Evolutionary conservation across 306 rosid species (phyloP).

Genomic region (Glycine tomentella): DNA sequence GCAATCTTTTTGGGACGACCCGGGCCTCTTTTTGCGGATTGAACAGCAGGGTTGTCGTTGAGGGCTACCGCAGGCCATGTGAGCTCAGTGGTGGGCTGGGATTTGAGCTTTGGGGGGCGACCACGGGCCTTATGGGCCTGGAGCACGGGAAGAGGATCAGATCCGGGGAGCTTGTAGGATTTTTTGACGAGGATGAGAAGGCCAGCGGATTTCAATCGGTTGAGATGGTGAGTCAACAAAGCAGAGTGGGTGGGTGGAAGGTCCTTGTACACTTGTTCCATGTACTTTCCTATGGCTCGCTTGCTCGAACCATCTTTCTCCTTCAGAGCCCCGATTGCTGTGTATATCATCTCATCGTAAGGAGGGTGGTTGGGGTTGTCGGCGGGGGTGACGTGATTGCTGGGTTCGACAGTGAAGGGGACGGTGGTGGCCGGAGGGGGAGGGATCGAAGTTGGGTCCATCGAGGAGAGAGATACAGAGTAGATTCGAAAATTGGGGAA

Average conservation of each 20-base stretch:
- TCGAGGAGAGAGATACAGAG: conserved; percentile 2
- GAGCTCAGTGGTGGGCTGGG: not conserved
- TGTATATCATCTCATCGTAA: conserved; percentile 75
- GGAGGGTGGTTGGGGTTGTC: conserved; percentile 52
- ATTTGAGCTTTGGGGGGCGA: conserved; percentile 67
- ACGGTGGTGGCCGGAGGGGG: conserved; percentile 17
- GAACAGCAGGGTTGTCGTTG: conserved; percentile 39
- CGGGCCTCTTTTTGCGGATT: conserved; percentile 34
- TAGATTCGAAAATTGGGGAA: not conserved
- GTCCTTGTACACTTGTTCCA: conserved; percentile 55
- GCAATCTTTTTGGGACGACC: conserved; percentile 57
- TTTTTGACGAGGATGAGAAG: conserved; percentile 66
- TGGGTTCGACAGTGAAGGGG: conserved; percentile 27
- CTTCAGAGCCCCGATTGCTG: conserved; percentile 66
- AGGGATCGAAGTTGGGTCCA: conserved; percentile 56
- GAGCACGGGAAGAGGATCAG: not conserved
- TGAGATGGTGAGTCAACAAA: conserved; percentile 65
- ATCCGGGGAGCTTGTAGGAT: conserved; percentile 62
- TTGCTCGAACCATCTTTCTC: conserved; percentile 79
- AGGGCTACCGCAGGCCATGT: conserved; percentile 52
- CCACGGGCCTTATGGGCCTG: conserved; percentile 45
- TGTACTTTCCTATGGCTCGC: conserved; percentile 71
- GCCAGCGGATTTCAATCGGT: conserved; percentile 57
- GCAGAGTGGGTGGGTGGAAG: conserved; percentile 60
- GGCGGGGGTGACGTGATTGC: not conserved